phyloP scores from a whole-genome alignment of 1,284 basidiomycete species.

The Pulveroboletus ridleyi region DNA sequence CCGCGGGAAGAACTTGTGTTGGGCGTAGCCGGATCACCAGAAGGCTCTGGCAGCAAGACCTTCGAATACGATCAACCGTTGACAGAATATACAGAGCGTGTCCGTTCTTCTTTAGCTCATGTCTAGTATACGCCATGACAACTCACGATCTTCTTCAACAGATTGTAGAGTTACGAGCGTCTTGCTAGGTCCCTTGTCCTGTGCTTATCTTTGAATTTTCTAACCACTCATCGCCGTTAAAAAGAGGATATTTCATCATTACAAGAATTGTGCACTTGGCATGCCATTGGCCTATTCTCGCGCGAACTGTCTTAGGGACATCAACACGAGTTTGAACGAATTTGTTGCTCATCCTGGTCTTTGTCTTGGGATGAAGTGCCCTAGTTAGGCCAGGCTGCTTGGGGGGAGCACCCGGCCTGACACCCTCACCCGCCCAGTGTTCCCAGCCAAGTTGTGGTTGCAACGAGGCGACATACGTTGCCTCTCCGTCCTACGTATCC shows the following conservation, averaged over 20 bases:
- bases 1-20: constrained; percentile 12
- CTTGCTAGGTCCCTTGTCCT: no score
- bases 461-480: neutral
- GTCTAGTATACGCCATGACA: no score
- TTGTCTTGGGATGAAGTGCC: constrained; percentile 16
- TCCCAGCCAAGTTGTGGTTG: constrained; percentile 1
- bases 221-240: no score
- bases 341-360: constrained; percentile 11
- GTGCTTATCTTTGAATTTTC: no score
- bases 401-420: constrained; percentile 12
- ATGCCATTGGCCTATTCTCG: no score
- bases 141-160: no score
- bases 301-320: neutral
- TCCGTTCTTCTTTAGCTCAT: constrained; percentile 16
- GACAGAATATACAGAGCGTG: constrained; percentile 19
- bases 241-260: no score
- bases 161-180: no score
- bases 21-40: neutral
- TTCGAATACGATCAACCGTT: constrained; percentile 17
- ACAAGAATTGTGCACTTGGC: no score
- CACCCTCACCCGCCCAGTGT: neutral
- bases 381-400: constrained; percentile 16
- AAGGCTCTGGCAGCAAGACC: neutral
- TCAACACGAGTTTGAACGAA: constrained; percentile 11
- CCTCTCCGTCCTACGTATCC: constrained; percentile 10